Evolutionary conservation across 352 stramenopile genomes (phyloP).

Genomic region (Pythium insidiosum): DNA sequence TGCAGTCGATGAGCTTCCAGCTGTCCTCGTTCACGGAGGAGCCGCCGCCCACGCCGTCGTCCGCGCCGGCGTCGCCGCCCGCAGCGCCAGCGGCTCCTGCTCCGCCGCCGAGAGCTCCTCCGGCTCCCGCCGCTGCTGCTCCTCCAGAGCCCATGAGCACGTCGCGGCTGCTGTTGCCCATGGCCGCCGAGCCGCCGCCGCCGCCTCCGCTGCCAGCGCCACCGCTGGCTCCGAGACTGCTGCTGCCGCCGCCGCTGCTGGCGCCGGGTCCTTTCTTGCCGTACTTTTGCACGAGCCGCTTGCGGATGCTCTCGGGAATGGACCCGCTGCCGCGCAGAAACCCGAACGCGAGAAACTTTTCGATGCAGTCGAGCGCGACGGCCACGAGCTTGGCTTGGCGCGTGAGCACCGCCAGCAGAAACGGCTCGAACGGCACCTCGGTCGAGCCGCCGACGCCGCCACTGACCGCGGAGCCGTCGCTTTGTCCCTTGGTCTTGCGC

Average conservation of each 20-base stretch:
- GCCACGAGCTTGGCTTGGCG: constrained; percentile 71
- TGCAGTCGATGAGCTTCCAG: constrained; percentile 79
- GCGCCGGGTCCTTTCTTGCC: constrained; percentile 14
- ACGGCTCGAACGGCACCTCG: constrained; percentile 68
- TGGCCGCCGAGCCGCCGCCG: too few species aligned
- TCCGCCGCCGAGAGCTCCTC: too few species aligned
- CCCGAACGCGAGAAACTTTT: constrained; percentile 88
- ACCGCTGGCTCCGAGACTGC: too few species aligned
- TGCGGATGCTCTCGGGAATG: constrained; percentile 55
- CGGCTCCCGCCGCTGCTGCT: too few species aligned
- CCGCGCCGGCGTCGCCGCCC: constrained; percentile 5
- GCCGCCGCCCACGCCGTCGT: too few species aligned
- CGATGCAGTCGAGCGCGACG: constrained; percentile 81
- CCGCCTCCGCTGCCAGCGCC: too few species aligned
- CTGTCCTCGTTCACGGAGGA: constrained; percentile 37
- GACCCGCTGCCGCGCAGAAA: constrained; percentile 61
- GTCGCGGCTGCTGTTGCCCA: too few species aligned
- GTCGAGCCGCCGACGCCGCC: constrained; percentile 19
- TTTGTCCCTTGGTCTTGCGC: constrained; percentile 16
- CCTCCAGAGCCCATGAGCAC: too few species aligned
- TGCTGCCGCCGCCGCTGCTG: too few species aligned
- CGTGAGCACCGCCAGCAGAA: constrained; percentile 64
- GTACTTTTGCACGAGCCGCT: constrained; percentile 54
- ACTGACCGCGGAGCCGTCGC: not conserved
- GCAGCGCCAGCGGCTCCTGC: constrained; percentile 10